A percentile compares a stretch with the other conserved stretches of the same genome.
phyloP scores from a whole-genome alignment of 805 yeast species.

The Yamadazyma kitorensis region DNA sequence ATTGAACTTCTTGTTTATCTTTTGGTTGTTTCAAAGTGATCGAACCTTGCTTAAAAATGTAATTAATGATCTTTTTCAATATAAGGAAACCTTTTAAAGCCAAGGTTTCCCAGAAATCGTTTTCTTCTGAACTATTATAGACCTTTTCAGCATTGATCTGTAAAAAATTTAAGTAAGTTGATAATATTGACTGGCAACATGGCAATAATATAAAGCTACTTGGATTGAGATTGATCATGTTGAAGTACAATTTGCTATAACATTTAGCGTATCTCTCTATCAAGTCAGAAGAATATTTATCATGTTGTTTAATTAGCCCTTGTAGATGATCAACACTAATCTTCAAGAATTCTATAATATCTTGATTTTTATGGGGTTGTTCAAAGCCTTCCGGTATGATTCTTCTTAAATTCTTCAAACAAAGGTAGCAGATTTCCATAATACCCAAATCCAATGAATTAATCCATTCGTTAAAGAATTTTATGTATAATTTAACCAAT shows the following conservation, averaged over 20 bases:
- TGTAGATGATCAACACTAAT: conserved; percentile 59
- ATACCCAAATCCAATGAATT: conserved; percentile 45
- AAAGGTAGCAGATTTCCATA: conserved; percentile 74
- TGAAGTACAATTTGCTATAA: conserved; percentile 69
- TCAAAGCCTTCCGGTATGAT: conserved; percentile 75
- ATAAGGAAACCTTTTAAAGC: conserved; percentile 65
- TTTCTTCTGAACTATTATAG: conserved; percentile 56
- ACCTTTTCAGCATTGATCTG: conserved; percentile 63
- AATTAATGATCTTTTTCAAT: conserved; percentile 60
- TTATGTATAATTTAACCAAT: conserved; percentile 56
- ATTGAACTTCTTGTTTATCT: conserved; percentile 61
- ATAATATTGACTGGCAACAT: conserved; percentile 56
- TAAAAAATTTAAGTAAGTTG: conserved; percentile 57
- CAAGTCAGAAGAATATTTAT: conserved; percentile 43
- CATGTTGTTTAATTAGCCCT: conserved; percentile 52
- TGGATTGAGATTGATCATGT: conserved; percentile 58
- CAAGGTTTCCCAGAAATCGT: conserved; percentile 70
- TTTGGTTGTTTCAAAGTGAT: conserved; percentile 59
- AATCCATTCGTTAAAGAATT: conserved; percentile 65
- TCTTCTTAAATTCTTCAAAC: conserved; percentile 72
- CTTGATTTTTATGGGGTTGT: conserved; percentile 57
- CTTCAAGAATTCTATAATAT: conserved; percentile 59
- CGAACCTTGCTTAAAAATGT: conserved; percentile 65
- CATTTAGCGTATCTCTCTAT: conserved; percentile 73
- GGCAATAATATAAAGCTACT: conserved; percentile 71